Conservation (phyloP, 2,329 filamentous ascomycete species). For the Chaetoscypha palmicola region DNA sequence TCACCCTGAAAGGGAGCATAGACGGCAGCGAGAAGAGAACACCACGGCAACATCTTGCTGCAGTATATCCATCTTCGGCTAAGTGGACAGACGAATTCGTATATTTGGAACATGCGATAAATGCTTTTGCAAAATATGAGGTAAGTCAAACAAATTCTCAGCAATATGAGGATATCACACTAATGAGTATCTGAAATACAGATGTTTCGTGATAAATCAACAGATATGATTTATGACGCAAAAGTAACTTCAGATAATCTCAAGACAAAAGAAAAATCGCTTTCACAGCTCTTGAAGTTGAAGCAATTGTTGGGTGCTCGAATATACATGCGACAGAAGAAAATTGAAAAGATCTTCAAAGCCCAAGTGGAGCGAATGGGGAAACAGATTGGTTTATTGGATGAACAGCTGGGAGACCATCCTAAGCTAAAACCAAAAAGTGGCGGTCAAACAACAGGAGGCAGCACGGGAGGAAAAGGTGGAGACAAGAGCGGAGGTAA, state of each 20-base stretch:
- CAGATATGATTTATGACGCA: neutral
- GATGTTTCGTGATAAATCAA: neutral
- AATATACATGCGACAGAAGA: neutral
- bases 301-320: neutral
- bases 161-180: no score
- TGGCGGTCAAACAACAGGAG: no score
- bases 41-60: neutral
- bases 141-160: neutral
- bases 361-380: neutral
- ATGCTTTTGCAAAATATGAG: neutral
- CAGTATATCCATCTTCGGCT: neutral
- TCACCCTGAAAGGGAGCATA: no score
- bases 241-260: neutral
- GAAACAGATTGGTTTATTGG: neutral
- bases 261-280: neutral
- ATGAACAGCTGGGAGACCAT: neutral
- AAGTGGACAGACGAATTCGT: neutral
- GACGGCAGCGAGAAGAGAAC: neutral
- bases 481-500: no score
- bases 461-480: no score
- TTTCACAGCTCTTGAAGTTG: neutral
- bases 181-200: neutral
- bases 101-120: neutral
- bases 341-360: neutral
- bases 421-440: no score